Evolutionary conservation across 2,329 filamentous ascomycete genomes (phyloP).

Genomic region (Ceratocystis destructans): DNA sequence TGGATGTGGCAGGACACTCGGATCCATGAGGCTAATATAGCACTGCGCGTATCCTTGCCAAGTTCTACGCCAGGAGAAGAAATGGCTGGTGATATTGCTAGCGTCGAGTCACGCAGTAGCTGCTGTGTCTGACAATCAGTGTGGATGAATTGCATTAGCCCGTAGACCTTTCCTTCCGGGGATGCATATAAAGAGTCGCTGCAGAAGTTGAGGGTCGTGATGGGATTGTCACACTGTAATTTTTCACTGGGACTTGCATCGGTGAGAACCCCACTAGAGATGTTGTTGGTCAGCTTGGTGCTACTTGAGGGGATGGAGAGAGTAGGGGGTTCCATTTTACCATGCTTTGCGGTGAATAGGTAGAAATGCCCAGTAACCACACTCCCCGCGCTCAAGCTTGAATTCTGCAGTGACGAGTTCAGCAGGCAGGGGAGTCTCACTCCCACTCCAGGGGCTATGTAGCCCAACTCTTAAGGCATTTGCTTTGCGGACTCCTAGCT

Average conservation of each 20-base stretch:
- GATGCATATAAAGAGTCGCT: constrained; percentile 13
- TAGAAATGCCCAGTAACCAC: constrained; percentile 17
- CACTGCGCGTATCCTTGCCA: constrained; percentile 14
- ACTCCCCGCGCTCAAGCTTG: constrained; percentile 9
- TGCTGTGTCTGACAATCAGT: constrained; percentile 15
- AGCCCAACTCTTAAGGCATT: constrained; percentile 8
- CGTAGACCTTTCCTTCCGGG: background rate
- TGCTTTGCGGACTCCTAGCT: constrained; percentile 10
- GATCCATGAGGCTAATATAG: constrained; percentile 15
- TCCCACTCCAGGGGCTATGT: constrained; percentile 8
- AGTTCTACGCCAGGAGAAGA: constrained; percentile 12
- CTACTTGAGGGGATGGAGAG: background rate
- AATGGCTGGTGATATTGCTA: background rate
- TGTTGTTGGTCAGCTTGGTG: background rate
- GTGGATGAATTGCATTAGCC: constrained; percentile 9
- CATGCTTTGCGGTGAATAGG: constrained; percentile 15
- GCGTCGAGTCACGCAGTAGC: background rate
- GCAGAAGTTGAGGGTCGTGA: constrained; percentile 11
- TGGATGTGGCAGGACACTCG: constrained; percentile 6
- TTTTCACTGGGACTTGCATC: background rate
- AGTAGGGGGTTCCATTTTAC: background rate
- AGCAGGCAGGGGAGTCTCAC: constrained; percentile 5
- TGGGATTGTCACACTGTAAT: background rate
- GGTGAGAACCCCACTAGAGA: constrained; percentile 9
- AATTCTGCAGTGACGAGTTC: constrained; percentile 3